Evolutionary conservation across 441 rosid genomes (phyloP), one percentile per base, ranked within the genome.

Genomic region (Sinapis alba): DNA sequence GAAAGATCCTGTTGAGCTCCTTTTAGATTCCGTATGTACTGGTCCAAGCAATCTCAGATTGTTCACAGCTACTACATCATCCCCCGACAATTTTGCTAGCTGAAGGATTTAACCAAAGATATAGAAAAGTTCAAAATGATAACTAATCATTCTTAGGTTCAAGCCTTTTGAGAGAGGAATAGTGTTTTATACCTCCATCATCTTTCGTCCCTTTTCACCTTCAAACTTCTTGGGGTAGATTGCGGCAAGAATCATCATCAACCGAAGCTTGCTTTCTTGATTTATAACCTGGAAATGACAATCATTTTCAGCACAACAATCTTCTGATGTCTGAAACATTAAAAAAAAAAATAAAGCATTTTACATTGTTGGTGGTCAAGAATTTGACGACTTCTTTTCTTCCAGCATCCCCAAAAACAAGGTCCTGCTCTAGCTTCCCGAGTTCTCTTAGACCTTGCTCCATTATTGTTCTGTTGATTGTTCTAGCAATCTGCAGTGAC

Each of bases 351-450:
- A 23, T 60, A 69, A 67, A 78, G 62, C 66, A 71, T 28, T 61
- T 80, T 75, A 92, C 99, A 91, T 86, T 81, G 12, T 83, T 88
- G 59, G 85, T 75, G 68, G 84, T 89, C 56, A 96, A 79, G 85
- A 81, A 90, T 62, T 86, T 92, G 67, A 90, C 88, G 26, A 88
- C 93, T 59, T 96, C 98, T 72, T 88, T 86, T 78, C 83, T 85
- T 82, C 98, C 97, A 7, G 97, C 97, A 84, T 96, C 98, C 76
- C 99, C 99, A 78, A 96, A 96, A 58, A 92, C 98, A 77, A 96
- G 93, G 74, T 94, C 96, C 82, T 96, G 99, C 84, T 96, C 97
- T 69, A 96, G 86, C 78, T 96, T 93, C 76, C 99, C 98, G 54
- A 94, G 84, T 24, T 90, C 97, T 76, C 93, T 84, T 65, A 96